Evolutionary conservation across 2,329 filamentous ascomycete species (phyloP).

Genomic region (Dryadomyces sulphureus): DNA sequence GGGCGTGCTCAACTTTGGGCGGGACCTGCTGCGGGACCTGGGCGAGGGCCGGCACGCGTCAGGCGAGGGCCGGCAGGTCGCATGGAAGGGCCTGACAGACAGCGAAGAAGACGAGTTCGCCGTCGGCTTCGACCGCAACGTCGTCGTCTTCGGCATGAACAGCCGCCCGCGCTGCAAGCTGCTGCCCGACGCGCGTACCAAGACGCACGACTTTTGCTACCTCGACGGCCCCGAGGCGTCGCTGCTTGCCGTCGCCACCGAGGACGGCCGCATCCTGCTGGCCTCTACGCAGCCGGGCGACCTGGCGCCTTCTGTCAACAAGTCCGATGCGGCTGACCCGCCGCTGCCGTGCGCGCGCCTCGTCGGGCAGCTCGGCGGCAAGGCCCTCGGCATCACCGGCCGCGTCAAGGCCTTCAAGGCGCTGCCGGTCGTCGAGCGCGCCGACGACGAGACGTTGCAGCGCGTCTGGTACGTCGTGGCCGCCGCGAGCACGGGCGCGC

Average conservation of each 20-base stretch:
- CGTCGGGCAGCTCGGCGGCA: slow-evolving; percentile 67
- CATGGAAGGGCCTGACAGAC: slow-evolving; percentile 41
- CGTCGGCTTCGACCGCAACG: slow-evolving; percentile 75
- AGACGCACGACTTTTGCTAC: slow-evolving; percentile 73
- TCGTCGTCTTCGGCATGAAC: slow-evolving; percentile 77
- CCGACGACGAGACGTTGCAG: too few relatives aligned
- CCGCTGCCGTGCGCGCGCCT: slow-evolving; percentile 44
- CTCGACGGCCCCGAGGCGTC: slow-evolving; percentile 21
- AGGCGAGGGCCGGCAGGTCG: slow-evolving; percentile 70
- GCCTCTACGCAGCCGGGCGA: slow-evolving; percentile 52
- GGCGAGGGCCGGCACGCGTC: slow-evolving; percentile 58
- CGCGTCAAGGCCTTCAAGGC: slow-evolving; percentile 84
- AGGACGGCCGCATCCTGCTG: slow-evolving; percentile 77
- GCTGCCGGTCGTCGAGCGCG: slow-evolving; percentile 27
- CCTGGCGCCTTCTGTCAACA: slow-evolving; percentile 17
- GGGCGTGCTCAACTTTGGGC: slow-evolving; percentile 74
- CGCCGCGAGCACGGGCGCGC: slow-evolving; percentile 69
- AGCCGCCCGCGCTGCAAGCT: slow-evolving; percentile 66
- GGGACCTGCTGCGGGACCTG: slow-evolving; percentile 55
- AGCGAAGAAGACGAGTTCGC: slow-evolving; percentile 59
- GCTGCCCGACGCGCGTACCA: slow-evolving; percentile 52
- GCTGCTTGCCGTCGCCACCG: slow-evolving; percentile 66
- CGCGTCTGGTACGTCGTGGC: slow-evolving; percentile 45
- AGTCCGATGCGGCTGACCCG: slow-evolving; percentile 9
- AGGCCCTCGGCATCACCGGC: slow-evolving; percentile 46